Conservation (phyloP, 805 yeast species). For the Ogataea nitratoaversa region DNA sequence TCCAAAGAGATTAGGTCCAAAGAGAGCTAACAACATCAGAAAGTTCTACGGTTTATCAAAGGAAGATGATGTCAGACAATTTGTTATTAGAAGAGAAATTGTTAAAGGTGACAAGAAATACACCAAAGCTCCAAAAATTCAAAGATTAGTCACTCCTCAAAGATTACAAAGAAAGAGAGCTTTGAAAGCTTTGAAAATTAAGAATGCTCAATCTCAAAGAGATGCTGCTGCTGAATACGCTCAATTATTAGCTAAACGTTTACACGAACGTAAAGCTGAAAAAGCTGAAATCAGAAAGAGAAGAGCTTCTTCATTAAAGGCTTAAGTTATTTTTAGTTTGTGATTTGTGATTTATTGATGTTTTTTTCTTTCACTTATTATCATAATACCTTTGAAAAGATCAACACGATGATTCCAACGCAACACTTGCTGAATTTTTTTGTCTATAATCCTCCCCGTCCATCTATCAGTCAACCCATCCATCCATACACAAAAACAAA, state of each 20-base stretch:
- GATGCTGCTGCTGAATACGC: constrained; percentile 99
- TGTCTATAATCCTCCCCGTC: too few species aligned
- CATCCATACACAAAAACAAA: constrained; percentile 1
- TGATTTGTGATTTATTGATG: not conserved
- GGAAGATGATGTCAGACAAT: constrained; percentile 87
- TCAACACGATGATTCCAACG: too few species aligned
- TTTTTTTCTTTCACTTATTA: too few species aligned
- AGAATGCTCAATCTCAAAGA: constrained; percentile 98
- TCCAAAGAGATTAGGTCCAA: constrained; percentile 99
- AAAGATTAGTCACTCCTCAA: constrained; percentile 99
- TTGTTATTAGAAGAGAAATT: constrained; percentile 97
- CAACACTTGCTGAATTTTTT: too few species aligned
- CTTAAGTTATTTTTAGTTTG: constrained; percentile 41
- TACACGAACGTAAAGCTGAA: constrained; percentile 97
- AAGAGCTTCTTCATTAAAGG: constrained; percentile 98
- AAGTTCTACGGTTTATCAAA: constrained; percentile 97
- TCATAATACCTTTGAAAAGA: too few species aligned
- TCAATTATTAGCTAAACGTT: constrained; percentile 96
- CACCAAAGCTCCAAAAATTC: constrained; percentile 99
- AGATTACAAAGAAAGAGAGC: constrained; percentile 99
- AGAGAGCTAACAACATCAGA: constrained; percentile 99
- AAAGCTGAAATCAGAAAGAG: constrained; percentile 98
- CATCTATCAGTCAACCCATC: too few species aligned
- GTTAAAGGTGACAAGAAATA: constrained; percentile 96
- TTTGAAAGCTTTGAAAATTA: constrained; percentile 87